Evolutionary conservation across 257 asterid species (phyloP), one percentile per base, ranked within the genome.

Genomic region (Capsicum baccatum): DNA sequence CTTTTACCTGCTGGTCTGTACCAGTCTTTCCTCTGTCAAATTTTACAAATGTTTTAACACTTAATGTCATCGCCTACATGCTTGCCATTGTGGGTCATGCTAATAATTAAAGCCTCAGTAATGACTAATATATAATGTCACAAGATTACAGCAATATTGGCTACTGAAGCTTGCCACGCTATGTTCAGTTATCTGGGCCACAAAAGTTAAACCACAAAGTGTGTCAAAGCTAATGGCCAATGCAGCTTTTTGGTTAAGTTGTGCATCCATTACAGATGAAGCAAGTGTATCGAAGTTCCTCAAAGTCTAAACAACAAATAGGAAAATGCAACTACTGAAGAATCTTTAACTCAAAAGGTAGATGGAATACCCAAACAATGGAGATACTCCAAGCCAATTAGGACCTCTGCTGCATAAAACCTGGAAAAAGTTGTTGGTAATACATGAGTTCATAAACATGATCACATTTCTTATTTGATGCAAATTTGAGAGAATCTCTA

Each of bases 361-460:
- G 79, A 39, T 54, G 64, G 8, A 78, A 48, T 92, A 96, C 99
- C 99, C 91, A 96, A 90, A 89, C 98, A 96, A 83, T 96, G 99
- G 89, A 96, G 98, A 90, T 96, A 96, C 87, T 96, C 99, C 95
- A 96, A 89, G 84, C 96, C 93, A 89, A 96, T 91, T 88, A 94
- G 85, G 84, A 96, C 97, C 87, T 94, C 99, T 79, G 98, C 99
- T 60, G 98, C 97, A 90, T 90, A 96, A 90, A 96, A 96, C 94
- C 99, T 96, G 92, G 79, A 68, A 83, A 86, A 55, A 12, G 54
- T 35, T 63, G 70, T 80, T 48, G 80, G 21, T 70, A 60, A 78
- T 74, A 52, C 66, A 78, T 54, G 60, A 54, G 66, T 54, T 78
- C 14, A 47, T 19, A 47, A 71, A 10, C n/a, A 47, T 71, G n/a